Evolutionary conservation across 2,329 filamentous ascomycete genomes (phyloP).

Genomic region (Onygenales sp.): DNA sequence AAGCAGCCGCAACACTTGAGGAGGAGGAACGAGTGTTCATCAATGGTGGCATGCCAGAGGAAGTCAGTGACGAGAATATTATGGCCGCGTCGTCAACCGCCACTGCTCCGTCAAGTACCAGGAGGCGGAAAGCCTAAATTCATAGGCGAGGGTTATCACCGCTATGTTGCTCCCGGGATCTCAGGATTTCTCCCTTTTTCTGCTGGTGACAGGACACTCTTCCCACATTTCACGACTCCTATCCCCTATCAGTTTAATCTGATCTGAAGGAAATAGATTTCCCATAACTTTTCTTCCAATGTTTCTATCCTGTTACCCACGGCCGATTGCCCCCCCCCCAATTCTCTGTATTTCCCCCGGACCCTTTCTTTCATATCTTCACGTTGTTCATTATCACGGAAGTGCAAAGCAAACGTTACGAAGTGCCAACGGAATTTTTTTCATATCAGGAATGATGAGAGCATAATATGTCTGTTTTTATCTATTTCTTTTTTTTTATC

Average conservation of each 20-base stretch:
- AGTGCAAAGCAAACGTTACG: no score
- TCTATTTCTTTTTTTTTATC: no score
- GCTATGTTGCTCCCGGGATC: background rate
- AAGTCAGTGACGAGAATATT: background rate
- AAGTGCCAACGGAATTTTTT: no score
- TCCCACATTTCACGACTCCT: background rate
- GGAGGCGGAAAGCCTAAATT: constrained; percentile 2
- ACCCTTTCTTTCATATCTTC: no score
- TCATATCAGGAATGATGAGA: no score
- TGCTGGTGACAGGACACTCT: background rate
- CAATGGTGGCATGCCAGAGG: constrained; percentile 7
- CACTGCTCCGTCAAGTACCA: background rate
- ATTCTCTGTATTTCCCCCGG: background rate
- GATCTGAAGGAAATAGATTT: background rate
- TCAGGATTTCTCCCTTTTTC: background rate
- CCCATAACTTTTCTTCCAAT: background rate
- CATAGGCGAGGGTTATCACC: no score
- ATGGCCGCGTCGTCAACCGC: background rate
- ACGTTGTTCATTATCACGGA: no score
- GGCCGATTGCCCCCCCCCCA: no score
- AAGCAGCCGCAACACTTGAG: constrained; percentile 16
- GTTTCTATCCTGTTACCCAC: background rate
- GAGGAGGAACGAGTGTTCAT: constrained; percentile 11
- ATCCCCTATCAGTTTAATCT: background rate
- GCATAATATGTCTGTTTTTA: no score